Evolutionary conservation across 345 rosid genomes (phyloP).

Genomic region (Citrus australasica): DNA sequence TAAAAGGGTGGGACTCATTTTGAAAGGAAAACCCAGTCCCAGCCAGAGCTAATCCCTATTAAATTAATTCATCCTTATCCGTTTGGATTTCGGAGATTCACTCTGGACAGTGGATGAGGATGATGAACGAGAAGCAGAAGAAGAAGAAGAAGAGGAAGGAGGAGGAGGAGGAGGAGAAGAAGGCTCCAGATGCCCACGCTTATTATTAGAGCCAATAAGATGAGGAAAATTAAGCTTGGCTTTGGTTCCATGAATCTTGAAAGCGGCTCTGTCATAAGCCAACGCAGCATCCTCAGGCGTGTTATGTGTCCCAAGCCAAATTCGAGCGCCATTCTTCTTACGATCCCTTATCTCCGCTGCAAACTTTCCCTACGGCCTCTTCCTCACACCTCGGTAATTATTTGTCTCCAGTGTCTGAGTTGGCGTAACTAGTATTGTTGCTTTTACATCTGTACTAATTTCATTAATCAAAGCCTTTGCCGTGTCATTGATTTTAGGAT

Average conservation of each 20-base stretch:
- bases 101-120: neutral
- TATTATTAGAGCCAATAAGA: slow-evolving; percentile 5
- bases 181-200: slow-evolving; percentile 7
- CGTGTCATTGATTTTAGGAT: neutral
- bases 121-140: too few relatives aligned
- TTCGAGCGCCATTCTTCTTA: slow-evolving; percentile 56
- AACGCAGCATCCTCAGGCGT: slow-evolving; percentile 26
- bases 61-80: neutral
- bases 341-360: slow-evolving; percentile 73
- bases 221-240: slow-evolving; percentile 19
- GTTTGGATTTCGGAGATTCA: neutral
- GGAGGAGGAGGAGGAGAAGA: neutral
- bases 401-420: neutral
- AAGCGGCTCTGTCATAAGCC: slow-evolving; percentile 19
- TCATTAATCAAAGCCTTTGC: too few relatives aligned
- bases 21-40: too few relatives aligned
- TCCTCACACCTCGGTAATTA: slow-evolving; percentile 27
- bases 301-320: slow-evolving; percentile 72
- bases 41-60: too few relatives aligned
- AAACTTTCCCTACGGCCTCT: slow-evolving; percentile 66
- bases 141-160: too few relatives aligned
- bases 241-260: slow-evolving; percentile 11
- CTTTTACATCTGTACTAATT: too few relatives aligned
- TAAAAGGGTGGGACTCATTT: too few relatives aligned
- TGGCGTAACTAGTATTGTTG: too few relatives aligned